Percentiles rank a stretch among this genome's conserved stretches.
Conservation (phyloP, 1,284 basidiomycete species). For the Moesziomyces aphidis region DNA sequence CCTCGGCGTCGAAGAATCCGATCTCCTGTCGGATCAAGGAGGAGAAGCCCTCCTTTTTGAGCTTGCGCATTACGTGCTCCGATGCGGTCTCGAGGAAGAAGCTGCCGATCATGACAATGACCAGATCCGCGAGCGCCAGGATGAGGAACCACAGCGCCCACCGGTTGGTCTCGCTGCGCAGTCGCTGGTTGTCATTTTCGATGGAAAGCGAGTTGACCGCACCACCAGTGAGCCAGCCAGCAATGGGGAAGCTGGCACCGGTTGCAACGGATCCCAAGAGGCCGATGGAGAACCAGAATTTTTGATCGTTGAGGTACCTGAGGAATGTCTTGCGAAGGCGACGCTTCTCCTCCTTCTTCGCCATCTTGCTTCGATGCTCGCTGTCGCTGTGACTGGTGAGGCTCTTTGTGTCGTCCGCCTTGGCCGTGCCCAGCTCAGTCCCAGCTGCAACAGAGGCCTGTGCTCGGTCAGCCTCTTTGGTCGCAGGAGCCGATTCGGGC, state of each 20-base stretch:
- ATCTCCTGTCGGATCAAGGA: constrained; percentile 63
- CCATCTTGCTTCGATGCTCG: constrained; percentile 18
- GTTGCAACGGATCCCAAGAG: constrained; percentile 37
- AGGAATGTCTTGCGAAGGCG: constrained; percentile 32
- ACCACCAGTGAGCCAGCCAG: constrained; percentile 63
- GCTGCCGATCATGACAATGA: constrained; percentile 50
- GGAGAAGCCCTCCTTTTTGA: constrained; percentile 54
- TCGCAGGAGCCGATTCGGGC: constrained; percentile 16
- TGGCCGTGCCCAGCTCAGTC: not conserved
- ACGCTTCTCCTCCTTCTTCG: constrained; percentile 32
- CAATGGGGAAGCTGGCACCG: constrained; percentile 69
- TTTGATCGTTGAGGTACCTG: constrained; percentile 40
- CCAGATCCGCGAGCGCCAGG: constrained; percentile 46
- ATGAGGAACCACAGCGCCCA: constrained; percentile 61
- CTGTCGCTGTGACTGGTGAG: not conserved
- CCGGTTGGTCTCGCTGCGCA: constrained; percentile 39
- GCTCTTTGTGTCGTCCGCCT: constrained; percentile 9
- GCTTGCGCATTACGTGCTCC: constrained; percentile 53
- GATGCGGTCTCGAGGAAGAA: constrained; percentile 62
- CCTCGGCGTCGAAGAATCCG: constrained; percentile 64
- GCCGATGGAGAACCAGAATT: constrained; percentile 49
- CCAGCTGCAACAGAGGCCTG: constrained; percentile 25
- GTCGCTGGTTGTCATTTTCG: constrained; percentile 29
- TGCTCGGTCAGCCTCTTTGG: constrained; percentile 11
- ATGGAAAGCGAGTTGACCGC: constrained; percentile 57